phyloP scores from a whole-genome alignment of 805 yeast genomes.

The Saccharomycopsis vini region DNA sequence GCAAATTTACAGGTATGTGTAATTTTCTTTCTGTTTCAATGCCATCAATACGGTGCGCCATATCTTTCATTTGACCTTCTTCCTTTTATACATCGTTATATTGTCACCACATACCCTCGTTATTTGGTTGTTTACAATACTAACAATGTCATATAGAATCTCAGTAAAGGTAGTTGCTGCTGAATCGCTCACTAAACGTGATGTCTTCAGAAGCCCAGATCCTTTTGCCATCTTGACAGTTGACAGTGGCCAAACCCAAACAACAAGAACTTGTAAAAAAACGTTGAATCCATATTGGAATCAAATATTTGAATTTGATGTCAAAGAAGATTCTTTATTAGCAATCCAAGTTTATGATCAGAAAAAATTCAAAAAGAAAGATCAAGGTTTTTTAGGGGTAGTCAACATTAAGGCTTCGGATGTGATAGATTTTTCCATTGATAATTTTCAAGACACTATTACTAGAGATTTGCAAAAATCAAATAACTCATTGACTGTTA shows the following conservation, averaged over 20 bases:
- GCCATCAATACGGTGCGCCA: too few species aligned
- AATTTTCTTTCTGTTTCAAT: too few species aligned
- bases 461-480: slow-evolving; percentile 88
- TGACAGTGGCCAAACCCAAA: slow-evolving; percentile 94
- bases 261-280: slow-evolving; percentile 88
- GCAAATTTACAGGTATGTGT: too few species aligned
- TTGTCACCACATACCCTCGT: too few species aligned
- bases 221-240: slow-evolving; percentile 96
- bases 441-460: slow-evolving; percentile 64
- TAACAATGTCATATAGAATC: slow-evolving; percentile 1
- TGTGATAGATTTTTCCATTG: slow-evolving; percentile 56
- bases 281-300: slow-evolving; percentile 98
- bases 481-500: slow-evolving; percentile 85
- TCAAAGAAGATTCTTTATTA: slow-evolving; percentile 70
- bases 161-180: slow-evolving; percentile 80
- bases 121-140: too few species aligned
- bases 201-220: slow-evolving; percentile 91
- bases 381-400: slow-evolving; percentile 96
- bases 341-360: slow-evolving; percentile 95
- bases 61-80: too few species aligned
- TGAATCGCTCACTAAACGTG: slow-evolving; percentile 90
- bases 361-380: slow-evolving; percentile 94
- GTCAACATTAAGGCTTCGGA: slow-evolving; percentile 87
- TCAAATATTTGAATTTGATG: slow-evolving; percentile 74
- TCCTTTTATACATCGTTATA: too few species aligned